These are phyloP conservation scores for Aspergillus fumigatus DNA, from an alignment of 2,329 filamentous ascomycete genomes.

Conservation along the genomic window DNA sequence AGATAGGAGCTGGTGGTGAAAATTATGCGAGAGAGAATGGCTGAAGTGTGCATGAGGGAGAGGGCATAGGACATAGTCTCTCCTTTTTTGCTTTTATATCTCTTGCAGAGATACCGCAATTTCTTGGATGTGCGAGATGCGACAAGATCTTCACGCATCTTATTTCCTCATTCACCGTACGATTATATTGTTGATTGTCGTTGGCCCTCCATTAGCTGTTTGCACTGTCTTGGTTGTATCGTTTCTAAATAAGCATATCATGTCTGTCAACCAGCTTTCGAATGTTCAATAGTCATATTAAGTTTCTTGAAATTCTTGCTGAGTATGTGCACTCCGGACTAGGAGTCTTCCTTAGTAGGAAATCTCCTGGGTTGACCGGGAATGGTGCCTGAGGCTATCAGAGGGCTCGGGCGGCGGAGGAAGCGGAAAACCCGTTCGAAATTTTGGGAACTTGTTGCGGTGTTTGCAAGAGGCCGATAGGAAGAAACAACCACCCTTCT, in stretches of 20 bases:
- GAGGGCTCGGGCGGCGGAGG: constrained; percentile 25
- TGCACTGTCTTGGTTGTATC: neutral
- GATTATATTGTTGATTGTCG: neutral
- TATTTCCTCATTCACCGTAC: neutral
- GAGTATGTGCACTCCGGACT: neutral
- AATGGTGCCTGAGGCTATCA: constrained; percentile 22
- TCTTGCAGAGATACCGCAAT: neutral
- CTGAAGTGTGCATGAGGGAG: neutral
- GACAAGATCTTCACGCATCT: neutral
- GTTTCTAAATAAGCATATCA: neutral
- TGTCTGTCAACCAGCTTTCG: neutral
- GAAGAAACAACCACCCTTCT: constrained; percentile 1
- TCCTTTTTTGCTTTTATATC: neutral
- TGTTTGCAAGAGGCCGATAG: neutral
- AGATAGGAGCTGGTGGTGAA: neutral
- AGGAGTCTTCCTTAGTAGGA: too few relatives aligned
- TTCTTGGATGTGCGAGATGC: neutral
- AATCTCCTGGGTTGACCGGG: neutral
- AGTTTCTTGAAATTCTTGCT: neutral
- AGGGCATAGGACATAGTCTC: neutral
- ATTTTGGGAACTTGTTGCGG: constrained; percentile 20
- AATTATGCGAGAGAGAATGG: neutral
- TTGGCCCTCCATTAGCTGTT: neutral
- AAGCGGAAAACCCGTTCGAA: constrained; percentile 29
- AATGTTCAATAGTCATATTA: neutral